Conservation (phyloP, 257 asterid genomes). For the Knoxia roxburghii region DNA sequence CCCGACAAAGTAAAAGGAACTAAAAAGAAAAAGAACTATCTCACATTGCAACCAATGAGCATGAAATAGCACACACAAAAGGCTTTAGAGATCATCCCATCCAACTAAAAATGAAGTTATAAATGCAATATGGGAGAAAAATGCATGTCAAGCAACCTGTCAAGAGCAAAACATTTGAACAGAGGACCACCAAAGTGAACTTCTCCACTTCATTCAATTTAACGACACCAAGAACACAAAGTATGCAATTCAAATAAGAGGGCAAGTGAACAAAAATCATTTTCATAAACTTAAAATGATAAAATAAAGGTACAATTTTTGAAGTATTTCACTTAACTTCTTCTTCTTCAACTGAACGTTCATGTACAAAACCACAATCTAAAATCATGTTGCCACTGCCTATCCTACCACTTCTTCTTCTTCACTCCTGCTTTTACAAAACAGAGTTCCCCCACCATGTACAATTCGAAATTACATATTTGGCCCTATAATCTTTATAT, state of each 20-base stretch:
- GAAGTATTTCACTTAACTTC: slow-evolving; percentile 14
- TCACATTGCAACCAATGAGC: neutral
- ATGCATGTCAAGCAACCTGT: neutral
- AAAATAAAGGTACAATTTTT: slow-evolving; percentile 13
- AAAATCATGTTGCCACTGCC: slow-evolving; percentile 20
- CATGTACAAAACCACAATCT: slow-evolving; percentile 42
- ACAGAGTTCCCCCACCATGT: slow-evolving; percentile 42
- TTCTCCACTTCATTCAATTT: neutral
- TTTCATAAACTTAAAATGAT: neutral
- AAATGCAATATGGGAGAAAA: neutral
- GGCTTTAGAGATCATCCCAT: neutral
- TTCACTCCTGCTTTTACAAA: slow-evolving; percentile 23
- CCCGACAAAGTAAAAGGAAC: neutral
- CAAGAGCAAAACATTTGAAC: too few relatives aligned
- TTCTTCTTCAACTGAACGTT: slow-evolving; percentile 20
- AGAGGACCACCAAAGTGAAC: neutral
- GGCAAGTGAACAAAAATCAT: neutral
- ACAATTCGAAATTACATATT: slow-evolving; percentile 38
- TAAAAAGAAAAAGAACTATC: neutral
- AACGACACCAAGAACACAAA: neutral
- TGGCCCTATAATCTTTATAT: slow-evolving; percentile 13
- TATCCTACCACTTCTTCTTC: slow-evolving; percentile 14
- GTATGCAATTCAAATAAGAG: neutral
- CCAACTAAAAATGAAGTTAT: neutral
- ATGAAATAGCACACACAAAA: neutral